Evolutionary conservation across 352 stramenopile species (phyloP), one percentile per base, ranked within the genome.

Genomic region (Phytophthora pluvialis): DNA sequence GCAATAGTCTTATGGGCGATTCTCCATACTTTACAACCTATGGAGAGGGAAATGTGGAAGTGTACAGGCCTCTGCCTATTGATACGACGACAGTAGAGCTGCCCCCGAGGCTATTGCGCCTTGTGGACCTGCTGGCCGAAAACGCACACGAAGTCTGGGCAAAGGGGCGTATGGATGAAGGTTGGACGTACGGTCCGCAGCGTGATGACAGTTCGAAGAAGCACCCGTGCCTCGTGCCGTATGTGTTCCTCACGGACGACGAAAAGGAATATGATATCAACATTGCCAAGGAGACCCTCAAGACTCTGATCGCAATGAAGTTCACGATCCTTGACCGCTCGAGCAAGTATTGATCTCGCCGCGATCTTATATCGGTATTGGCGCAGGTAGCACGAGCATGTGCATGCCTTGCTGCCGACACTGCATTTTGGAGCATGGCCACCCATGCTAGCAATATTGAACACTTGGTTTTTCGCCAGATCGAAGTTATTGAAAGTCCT

Each of bases 201-300:
- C 86, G 88, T 45, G 81, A 94, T 45, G 88, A 96, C 56, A 57
- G 75, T 40, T 47, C 73, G 33, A 94, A 94, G 75, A 94, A 94
- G 62, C 88, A 96, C 40, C 82, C 80, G 39, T 94, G 88, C 38
- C 77, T 96, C 7, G 88, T 96, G 63, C 88, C 88, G 12, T 96
- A 96, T 60, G 88, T 96, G 42, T 96, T 94, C 63, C 70, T 96
- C n/a, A 94, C 86, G 12, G 86, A 96, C 47, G 86, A 93, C 4
- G 88, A 96, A 55, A 94, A 96, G 57, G 86, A 94, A 55, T 94
- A 94, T 68, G 88, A 96, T 64, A 72, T 94, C 39, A 96, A 94
- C 58, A 96, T 93, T 53, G 88, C 88, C 25, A 90, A 88, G 57
- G 86, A 93, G 62, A 96, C 88, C 35, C 81, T 94, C 60, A 96